Conservation (phyloP, 371 early-diverging fungal genomes). For the Phascolomyces articulosus region DNA sequence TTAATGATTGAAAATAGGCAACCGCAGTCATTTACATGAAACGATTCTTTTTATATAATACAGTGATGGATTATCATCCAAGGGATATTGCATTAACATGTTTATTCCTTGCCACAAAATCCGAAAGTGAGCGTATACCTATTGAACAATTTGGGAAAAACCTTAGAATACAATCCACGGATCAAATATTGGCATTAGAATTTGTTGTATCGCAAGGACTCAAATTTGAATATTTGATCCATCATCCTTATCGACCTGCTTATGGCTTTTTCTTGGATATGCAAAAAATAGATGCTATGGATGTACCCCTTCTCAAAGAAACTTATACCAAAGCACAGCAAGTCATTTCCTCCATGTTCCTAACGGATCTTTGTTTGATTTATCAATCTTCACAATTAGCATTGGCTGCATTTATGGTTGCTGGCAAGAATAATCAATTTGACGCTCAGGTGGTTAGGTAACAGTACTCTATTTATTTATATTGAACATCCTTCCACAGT, state of each 20-base stretch:
- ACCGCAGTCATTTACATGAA: slow-evolving; percentile 91
- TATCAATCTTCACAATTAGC: slow-evolving; percentile 90
- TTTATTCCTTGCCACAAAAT: slow-evolving; percentile 86
- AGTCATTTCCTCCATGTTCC: slow-evolving; percentile 60
- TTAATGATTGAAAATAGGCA: slow-evolving; percentile 50
- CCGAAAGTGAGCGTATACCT: slow-evolving; percentile 77
- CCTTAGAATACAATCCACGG: slow-evolving; percentile 32
- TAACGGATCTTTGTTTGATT: slow-evolving; percentile 78
- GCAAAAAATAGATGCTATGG: slow-evolving; percentile 54
- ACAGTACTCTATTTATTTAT: slow-evolving; percentile 7
- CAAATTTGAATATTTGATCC: slow-evolving; percentile 82
- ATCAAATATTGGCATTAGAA: slow-evolving; percentile 65
- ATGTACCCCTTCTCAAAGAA: slow-evolving; percentile 53
- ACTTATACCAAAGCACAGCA: slow-evolving; percentile 62
- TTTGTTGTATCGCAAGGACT: slow-evolving; percentile 81
- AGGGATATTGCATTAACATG: slow-evolving; percentile 84
- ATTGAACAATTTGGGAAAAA: slow-evolving; percentile 74
- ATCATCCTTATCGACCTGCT: slow-evolving; percentile 83
- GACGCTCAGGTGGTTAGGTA: slow-evolving; percentile 51
- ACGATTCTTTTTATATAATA: slow-evolving; percentile 86
- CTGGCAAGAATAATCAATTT: slow-evolving; percentile 57
- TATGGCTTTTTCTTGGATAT: slow-evolving; percentile 87
- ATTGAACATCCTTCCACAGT: too few relatives aligned
- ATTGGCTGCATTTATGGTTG: slow-evolving; percentile 73
- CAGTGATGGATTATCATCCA: slow-evolving; percentile 90